A percentile compares a stretch with the other conserved stretches of the same genome.
phyloP scores from a whole-genome alignment of 2,329 filamentous ascomycete genomes.

The Clonostachys byssicola region DNA sequence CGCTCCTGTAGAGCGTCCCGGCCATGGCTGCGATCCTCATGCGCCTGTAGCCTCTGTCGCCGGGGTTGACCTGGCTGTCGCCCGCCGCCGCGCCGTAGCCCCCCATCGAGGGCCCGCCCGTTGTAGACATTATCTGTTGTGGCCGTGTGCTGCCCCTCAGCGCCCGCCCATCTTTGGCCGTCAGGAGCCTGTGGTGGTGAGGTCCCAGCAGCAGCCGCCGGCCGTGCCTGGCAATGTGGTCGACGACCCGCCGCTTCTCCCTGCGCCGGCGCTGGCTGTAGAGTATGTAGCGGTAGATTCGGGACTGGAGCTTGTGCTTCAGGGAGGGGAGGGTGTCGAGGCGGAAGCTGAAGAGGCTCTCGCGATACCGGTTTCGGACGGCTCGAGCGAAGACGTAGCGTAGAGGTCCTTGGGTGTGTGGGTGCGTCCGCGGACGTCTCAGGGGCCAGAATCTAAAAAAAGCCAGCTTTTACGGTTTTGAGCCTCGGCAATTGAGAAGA shows the following conservation, averaged over 20 bases:
- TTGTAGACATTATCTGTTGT: conserved; percentile 11
- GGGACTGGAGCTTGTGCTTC: conserved; percentile 68
- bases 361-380: conserved; percentile 57
- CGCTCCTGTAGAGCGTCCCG: conserved; percentile 51
- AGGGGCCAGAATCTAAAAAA: conserved; percentile 32
- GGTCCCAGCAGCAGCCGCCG: conserved; percentile 41
- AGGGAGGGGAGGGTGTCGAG: conserved; percentile 70
- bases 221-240: conserved; percentile 32
- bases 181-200: conserved; percentile 6
- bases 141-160: conserved; percentile 18
- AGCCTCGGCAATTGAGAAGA: too few relatives aligned
- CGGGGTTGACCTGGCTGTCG: conserved; percentile 8
- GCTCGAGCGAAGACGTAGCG: conserved; percentile 66
- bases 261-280: conserved; percentile 54
- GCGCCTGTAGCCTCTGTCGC: conserved; percentile 67
- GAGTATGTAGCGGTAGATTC: conserved; percentile 72
- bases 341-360: conserved; percentile 65
- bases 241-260: conserved; percentile 40
- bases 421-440: conserved; percentile 25
- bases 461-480: conserved; percentile 30
- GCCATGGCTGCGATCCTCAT: conserved; percentile 70
- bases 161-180: conserved; percentile 18
- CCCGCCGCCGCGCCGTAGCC: conserved; percentile 13
- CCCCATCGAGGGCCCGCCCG: conserved; percentile 10
- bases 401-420: conserved; percentile 44